phyloP scores from a whole-genome alignment of 2,329 filamentous ascomycete genomes.

The Venturia pyrina region DNA sequence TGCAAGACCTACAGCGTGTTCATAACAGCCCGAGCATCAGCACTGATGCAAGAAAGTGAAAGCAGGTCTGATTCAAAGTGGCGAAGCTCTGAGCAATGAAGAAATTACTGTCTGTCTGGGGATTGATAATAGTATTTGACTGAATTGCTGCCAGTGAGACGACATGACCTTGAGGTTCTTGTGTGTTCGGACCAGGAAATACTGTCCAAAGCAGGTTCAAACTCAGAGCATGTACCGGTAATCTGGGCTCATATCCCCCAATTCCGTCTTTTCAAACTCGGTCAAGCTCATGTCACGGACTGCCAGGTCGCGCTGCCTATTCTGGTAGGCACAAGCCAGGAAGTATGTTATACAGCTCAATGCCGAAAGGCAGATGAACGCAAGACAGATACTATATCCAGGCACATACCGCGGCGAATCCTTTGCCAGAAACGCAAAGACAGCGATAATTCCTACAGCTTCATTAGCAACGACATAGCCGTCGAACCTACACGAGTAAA shows the following conservation, averaged over 20 bases:
- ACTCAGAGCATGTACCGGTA: slow-evolving; percentile 48
- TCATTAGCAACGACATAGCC: slow-evolving; percentile 19
- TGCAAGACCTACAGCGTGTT: background rate
- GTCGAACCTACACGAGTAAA: background rate
- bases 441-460: slow-evolving; percentile 42
- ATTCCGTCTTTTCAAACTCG: slow-evolving; percentile 50
- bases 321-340: slow-evolving; percentile 47
- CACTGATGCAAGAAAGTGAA: background rate
- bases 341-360: slow-evolving; percentile 52
- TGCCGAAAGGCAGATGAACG: slow-evolving; percentile 60
- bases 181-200: background rate
- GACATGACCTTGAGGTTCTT: background rate
- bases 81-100: background rate
- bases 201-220: background rate
- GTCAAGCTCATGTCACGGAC: slow-evolving; percentile 41
- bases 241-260: slow-evolving; percentile 50
- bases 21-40: background rate
- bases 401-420: slow-evolving; percentile 60
- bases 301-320: slow-evolving; percentile 46
- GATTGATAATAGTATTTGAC: background rate
- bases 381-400: slow-evolving; percentile 69
- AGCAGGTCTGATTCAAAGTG: background rate
- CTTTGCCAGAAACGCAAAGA: slow-evolving; percentile 37
- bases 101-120: background rate
- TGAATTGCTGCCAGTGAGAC: background rate